Conservation (phyloP, 2,329 filamentous ascomycete species). For the Diaporthe citriasiana region DNA sequence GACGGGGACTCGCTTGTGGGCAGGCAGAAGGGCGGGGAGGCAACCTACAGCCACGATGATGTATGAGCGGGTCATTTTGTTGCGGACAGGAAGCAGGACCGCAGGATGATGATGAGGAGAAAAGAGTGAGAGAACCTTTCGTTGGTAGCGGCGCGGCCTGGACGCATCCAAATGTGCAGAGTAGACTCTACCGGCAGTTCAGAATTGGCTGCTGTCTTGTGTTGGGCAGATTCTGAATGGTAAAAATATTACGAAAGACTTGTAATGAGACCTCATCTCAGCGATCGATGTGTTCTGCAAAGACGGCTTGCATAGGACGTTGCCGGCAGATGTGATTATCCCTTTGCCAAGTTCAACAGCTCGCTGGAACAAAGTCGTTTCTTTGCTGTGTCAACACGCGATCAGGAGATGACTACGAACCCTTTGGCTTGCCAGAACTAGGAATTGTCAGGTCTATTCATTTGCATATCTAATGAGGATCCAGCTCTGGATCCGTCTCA, state of each 20-base stretch:
- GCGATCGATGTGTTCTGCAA: neutral
- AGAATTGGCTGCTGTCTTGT: too few relatives aligned
- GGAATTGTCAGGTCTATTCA: neutral
- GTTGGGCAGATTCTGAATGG: neutral
- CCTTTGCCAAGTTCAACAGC: neutral
- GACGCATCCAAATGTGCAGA: neutral
- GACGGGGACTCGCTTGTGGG: neutral
- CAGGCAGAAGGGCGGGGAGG: neutral
- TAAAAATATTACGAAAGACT: neutral
- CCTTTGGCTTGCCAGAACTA: neutral
- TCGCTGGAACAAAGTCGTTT: too few relatives aligned
- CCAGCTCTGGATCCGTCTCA: slow-evolving; percentile 54
- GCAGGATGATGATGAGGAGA: neutral
- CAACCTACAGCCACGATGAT: too few relatives aligned
- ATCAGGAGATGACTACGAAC: neutral
- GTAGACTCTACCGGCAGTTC: neutral
- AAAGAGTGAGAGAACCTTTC: neutral
- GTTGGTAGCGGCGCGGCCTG: neutral
- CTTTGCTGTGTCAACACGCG: too few relatives aligned
- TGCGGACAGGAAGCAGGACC: neutral
- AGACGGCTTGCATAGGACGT: neutral
- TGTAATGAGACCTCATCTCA: neutral
- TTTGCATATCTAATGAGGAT: neutral
- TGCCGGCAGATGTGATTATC: neutral
- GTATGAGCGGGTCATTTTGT: neutral